Evolutionary conservation across 2,329 filamentous ascomycete genomes (phyloP).

Genomic region (Basipetospora chlamydospora): DNA sequence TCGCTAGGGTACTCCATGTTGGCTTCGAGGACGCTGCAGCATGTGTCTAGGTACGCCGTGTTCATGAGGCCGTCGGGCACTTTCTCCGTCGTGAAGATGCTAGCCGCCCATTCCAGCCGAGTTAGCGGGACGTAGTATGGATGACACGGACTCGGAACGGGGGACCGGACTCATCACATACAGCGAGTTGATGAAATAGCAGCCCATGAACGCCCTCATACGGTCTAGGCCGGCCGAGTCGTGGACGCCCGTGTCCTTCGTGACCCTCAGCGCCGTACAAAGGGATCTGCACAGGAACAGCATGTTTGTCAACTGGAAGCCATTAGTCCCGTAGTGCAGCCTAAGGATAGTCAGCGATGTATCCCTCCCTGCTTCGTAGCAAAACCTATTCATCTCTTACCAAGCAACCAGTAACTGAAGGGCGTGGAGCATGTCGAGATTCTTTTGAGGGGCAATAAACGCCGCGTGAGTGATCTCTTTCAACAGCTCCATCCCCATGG

Average conservation of each 20-base stretch:
- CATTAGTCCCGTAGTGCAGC: slow-evolving; percentile 33
- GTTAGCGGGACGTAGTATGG: too few species aligned
- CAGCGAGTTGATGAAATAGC: slow-evolving; percentile 35
- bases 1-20: slow-evolving; percentile 28
- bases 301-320: slow-evolving; percentile 33
- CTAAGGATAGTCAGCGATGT: slow-evolving; percentile 14
- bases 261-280: slow-evolving; percentile 22
- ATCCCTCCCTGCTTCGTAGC: too few species aligned
- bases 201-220: slow-evolving; percentile 32
- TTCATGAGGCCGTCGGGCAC: slow-evolving; percentile 33
- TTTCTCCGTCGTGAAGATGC: slow-evolving; percentile 29
- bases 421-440: slow-evolving; percentile 31
- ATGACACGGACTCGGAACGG: too few species aligned
- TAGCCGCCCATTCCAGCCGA: too few species aligned
- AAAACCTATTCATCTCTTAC: slow-evolving; percentile 15
- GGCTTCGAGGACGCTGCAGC: slow-evolving; percentile 26
- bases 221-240: slow-evolving; percentile 21
- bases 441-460: slow-evolving; percentile 25
- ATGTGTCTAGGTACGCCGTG: slow-evolving; percentile 26
- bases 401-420: slow-evolving; percentile 30
- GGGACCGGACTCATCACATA: slow-evolving; percentile 17
- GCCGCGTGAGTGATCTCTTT: slow-evolving; percentile 25
- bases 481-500: slow-evolving; percentile 28
- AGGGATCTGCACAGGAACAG: slow-evolving; percentile 32
- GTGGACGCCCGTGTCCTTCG: slow-evolving; percentile 11